Percentiles rank a stretch among this genome's conserved stretches.
phyloP scores from a whole-genome alignment of 73 alveolate species.

The Tetrahymena elliotti region DNA sequence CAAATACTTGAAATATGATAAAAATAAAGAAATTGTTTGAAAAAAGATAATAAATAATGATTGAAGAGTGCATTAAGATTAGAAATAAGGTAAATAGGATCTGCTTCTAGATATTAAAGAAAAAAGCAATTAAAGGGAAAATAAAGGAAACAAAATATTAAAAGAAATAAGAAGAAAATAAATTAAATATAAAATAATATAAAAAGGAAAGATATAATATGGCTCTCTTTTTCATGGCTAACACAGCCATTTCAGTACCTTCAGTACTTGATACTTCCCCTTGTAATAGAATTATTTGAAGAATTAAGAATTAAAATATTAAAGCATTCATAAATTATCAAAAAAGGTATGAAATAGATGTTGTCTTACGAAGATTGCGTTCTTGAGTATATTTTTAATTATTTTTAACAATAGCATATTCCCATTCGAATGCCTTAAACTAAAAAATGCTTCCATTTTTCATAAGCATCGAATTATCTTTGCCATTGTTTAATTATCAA shows the following conservation, averaged over 20 bases:
- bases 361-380: constrained; percentile 86
- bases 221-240: constrained; percentile 1
- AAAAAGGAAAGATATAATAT: background rate
- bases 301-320: background rate
- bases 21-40: background rate
- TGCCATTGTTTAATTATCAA: constrained; percentile 45
- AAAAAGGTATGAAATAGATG: constrained; percentile 59
- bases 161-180: background rate
- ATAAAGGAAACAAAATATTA: background rate
- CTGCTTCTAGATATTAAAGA: background rate
- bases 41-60: background rate
- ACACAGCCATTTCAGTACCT: constrained; percentile 2
- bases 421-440: background rate
- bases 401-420: constrained; percentile 8
- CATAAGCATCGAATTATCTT: constrained; percentile 21
- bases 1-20: background rate
- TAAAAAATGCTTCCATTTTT: constrained; percentile 8
- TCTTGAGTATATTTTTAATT: constrained; percentile 47
- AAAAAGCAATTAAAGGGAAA: background rate
- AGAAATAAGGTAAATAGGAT: background rate
- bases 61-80: background rate
- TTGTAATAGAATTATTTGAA: background rate
- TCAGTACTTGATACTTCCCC: background rate
- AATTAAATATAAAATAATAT: background rate
- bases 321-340: background rate